phyloP scores from a whole-genome alignment of 495 filamentous ascomycete species.

The Xylaria palmicola region DNA sequence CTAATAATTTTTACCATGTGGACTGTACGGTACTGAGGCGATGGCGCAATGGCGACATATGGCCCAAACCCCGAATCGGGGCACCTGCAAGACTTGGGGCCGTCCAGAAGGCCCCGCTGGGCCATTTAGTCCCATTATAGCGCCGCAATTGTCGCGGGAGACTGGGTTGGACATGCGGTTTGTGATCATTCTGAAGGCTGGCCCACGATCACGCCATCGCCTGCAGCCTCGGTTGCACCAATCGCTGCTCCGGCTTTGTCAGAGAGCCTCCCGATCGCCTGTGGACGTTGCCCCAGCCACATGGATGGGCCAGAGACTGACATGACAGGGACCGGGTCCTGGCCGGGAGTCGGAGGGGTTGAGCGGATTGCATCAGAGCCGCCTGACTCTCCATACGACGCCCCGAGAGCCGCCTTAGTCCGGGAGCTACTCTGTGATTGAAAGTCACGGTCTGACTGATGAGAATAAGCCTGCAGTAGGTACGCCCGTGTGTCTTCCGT shows the following conservation, averaged over 20 bases:
- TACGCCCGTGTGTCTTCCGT: too few species aligned
- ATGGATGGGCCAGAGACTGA: background rate
- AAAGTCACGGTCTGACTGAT: too few species aligned
- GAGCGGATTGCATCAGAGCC: conserved; percentile 14
- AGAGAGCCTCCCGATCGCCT: conserved; percentile 26
- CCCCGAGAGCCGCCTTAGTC: conserved; percentile 13
- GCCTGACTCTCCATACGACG: background rate
- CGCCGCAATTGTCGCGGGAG: conserved; percentile 11
- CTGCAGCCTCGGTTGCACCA: conserved; percentile 26
- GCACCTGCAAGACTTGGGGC: background rate
- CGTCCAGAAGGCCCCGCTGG: conserved; percentile 9
- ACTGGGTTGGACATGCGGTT: background rate
- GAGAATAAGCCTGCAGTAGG: too few species aligned
- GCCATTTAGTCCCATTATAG: conserved; percentile 11
- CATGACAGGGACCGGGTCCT: conserved; percentile 13
- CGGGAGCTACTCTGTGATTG: too few species aligned
- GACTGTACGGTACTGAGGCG: conserved; percentile 3
- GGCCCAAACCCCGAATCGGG: conserved; percentile 15
- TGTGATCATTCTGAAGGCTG: conserved; percentile 9
- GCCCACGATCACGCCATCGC: conserved; percentile 34
- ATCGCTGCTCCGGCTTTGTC: conserved; percentile 29
- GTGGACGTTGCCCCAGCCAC: background rate
- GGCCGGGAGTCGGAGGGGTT: conserved; percentile 19
- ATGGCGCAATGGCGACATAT: conserved; percentile 22
- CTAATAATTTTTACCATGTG: conserved; percentile 17